phyloP scores from a whole-genome alignment of 108 stramenopile genomes.

The Cyclotella choctawhatcheeana region DNA sequence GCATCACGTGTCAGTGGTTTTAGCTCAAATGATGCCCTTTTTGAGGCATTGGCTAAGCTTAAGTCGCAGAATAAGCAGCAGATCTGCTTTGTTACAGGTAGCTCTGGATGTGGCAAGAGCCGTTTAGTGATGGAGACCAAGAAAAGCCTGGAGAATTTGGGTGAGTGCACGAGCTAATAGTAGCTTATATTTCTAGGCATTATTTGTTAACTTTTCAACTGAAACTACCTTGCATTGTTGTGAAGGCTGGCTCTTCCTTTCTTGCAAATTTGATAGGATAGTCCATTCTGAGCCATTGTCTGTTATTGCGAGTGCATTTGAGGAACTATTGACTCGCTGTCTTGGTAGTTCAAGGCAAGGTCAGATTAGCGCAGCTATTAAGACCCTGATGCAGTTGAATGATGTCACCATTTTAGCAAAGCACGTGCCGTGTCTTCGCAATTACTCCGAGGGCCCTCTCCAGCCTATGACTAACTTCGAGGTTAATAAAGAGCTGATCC shows the following conservation, averaged over 20 bases:
- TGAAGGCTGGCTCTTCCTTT: constrained; percentile 39
- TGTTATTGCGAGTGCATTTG: constrained; percentile 28
- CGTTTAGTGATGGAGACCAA: constrained; percentile 14
- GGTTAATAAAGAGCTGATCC: constrained; percentile 17
- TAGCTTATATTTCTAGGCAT: no score
- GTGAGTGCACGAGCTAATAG: no score
- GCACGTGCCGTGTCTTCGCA: constrained; percentile 24
- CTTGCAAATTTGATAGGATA: constrained; percentile 42
- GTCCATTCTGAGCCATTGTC: constrained; percentile 36
- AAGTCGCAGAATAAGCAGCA: background rate
- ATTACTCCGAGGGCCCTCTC: constrained; percentile 2
- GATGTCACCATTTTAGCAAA: constrained; percentile 18
- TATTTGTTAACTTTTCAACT: no score
- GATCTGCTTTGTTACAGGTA: constrained; percentile 24
- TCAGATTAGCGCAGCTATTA: constrained; percentile 5
- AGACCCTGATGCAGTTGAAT: constrained; percentile 3
- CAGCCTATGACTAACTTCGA: background rate
- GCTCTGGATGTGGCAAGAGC: constrained; percentile 30
- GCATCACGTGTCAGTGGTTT: constrained; percentile 2
- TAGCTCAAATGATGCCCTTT: constrained; percentile 1
- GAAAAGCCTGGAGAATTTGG: constrained; percentile 13
- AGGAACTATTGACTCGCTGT: constrained; percentile 14
- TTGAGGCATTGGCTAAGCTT: constrained; percentile 3
- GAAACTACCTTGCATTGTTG: no score
- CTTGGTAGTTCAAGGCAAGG: constrained; percentile 1